Conservation (phyloP, 345 rosid species). For the Euclidium syriacum region DNA sequence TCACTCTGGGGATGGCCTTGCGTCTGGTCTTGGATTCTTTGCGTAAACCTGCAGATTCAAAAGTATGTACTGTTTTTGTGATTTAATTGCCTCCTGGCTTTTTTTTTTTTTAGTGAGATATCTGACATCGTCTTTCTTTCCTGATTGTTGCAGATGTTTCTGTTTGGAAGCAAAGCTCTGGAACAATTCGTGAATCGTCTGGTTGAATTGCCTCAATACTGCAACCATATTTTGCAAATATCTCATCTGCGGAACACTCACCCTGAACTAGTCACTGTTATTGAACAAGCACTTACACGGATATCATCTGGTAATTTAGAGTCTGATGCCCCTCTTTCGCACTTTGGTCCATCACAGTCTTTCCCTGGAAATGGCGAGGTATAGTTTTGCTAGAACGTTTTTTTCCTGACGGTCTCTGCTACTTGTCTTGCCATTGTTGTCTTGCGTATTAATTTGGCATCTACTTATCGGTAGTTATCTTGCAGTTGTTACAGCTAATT, state of each 20-base stretch:
- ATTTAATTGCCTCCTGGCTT: neutral
- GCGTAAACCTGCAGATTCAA: constrained; percentile 97
- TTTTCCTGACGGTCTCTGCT: neutral
- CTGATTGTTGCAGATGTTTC: constrained; percentile 69
- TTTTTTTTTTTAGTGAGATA: neutral
- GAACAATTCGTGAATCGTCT: constrained; percentile 96
- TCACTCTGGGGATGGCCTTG: constrained; percentile 88
- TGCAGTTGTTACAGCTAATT: neutral
- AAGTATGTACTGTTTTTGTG: constrained; percentile 43
- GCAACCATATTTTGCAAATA: constrained; percentile 96
- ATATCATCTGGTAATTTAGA: constrained; percentile 77
- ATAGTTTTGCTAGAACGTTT: neutral
- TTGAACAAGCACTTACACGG: constrained; percentile 80
- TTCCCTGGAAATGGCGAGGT: constrained; percentile 69
- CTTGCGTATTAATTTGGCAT: neutral
- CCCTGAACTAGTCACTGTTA: constrained; percentile 78
- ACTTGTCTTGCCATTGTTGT: neutral
- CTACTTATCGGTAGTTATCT: neutral
- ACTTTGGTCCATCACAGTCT: constrained; percentile 44
- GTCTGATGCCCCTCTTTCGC: constrained; percentile 51
- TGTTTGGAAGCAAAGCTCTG: constrained; percentile 91
- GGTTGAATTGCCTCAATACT: constrained; percentile 97
- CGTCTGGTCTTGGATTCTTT: constrained; percentile 93
- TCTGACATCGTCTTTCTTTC: constrained; percentile 5
- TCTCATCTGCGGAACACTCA: constrained; percentile 86